phyloP scores from a whole-genome alignment of 2,329 filamentous ascomycete species.

The Zymoseptoria brevis region DNA sequence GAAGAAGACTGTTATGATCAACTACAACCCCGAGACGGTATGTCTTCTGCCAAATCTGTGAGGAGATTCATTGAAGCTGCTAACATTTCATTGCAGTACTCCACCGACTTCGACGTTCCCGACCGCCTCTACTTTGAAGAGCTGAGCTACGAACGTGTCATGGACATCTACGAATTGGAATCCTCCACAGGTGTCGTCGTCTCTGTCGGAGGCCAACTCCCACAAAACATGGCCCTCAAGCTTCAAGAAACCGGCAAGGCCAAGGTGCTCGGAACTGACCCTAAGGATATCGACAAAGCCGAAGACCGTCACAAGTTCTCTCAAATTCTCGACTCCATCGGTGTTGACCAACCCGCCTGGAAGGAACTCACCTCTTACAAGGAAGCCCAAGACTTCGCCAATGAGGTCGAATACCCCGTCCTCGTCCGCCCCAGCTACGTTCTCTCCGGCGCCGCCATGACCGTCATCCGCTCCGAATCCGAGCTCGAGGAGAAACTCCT shows the following conservation, averaged over 20 bases:
- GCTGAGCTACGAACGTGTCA: constrained; percentile 90
- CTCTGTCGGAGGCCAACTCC: constrained; percentile 89
- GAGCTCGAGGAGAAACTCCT: constrained; percentile 93
- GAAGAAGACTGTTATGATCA: constrained; percentile 98
- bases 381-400: constrained; percentile 79
- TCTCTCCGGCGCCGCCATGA: constrained; percentile 96
- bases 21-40: constrained; percentile 34
- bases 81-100: constrained; percentile 33
- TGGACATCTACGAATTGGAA: constrained; percentile 90
- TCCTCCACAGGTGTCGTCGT: constrained; percentile 79
- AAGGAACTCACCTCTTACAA: constrained; percentile 88
- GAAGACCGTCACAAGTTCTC: constrained; percentile 99
- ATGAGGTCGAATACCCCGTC: constrained; percentile 83
- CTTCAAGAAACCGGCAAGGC: constrained; percentile 87
- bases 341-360: constrained; percentile 94
- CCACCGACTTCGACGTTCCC: constrained; percentile 79
- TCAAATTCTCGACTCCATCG: constrained; percentile 91
- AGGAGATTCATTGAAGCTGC: constrained; percentile 1
- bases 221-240: constrained; percentile 93
- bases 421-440: constrained; percentile 93
- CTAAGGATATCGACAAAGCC: constrained; percentile 91
- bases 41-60: neutral
- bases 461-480: constrained; percentile 77
- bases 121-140: constrained; percentile 97
- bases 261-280: constrained; percentile 85